Base-by-base conservation (phyloP, 2,329 filamentous ascomycete genomes). In the Aspergillus fijiensis region DNA sequence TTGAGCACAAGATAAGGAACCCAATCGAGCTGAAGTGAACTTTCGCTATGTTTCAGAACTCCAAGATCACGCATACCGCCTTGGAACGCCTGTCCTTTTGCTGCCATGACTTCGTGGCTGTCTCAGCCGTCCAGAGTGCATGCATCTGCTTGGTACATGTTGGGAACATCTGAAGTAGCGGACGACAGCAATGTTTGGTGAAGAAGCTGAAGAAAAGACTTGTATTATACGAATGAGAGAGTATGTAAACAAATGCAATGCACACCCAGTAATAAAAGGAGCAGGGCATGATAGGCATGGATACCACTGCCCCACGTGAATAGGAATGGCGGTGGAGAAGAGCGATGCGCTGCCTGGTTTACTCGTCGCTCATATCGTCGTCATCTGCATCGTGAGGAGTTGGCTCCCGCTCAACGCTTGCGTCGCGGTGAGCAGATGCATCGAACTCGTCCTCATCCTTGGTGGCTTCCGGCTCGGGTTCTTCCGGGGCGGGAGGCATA, bases 401-500 rank as follows among this genome's bases (percentile, higher is more conserved):
- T 9, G 50, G 48, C 31, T 58, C 57, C 39, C 57, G 51, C 23
- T 67, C 60, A 25, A 52, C 57, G 12, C 49, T 55, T 27, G 35
- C 54, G 21, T 66, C 14, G 39, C 39, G 39, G n/a, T 45, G 16
- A 45, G 14, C 39, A 45, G 39, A 45, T n/a, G 39, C 39, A 45
- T 45, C 39, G 2, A 19, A 12, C 14, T 45, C 64, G 29, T 56
- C 58, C 4, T 67, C 62, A 16, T 61, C 57, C 5, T 54, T 59
- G 21, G 35, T 60, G 5, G 49, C 29, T 21, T 68, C 61, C 11
- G 61, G 58, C 45, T 65, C 59, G 21, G 51, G 57, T 21, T 53
- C 33, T 29, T 66, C 67, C 2, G 66, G 74, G 3, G 75, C 71
- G 25, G 73, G 68, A 12, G 74, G 74, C 60, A 78, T 68, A 4